Conservation (phyloP, 2,329 filamentous ascomycete genomes). For the Penicillium decumbens region DNA sequence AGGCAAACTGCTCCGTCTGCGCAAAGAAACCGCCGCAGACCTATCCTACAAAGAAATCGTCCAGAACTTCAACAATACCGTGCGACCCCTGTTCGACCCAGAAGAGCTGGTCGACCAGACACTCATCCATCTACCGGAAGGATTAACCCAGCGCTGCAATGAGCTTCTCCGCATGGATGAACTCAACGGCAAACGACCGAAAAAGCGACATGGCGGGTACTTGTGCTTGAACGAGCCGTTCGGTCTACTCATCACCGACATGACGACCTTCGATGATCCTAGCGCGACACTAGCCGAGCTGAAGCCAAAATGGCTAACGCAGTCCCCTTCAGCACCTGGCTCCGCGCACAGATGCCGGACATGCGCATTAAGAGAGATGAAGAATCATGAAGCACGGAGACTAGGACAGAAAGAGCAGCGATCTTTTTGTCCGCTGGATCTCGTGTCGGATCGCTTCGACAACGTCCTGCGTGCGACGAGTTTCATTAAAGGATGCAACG, state of each 20-base stretch:
- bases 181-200: conserved; percentile 38
- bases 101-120: conserved; percentile 55
- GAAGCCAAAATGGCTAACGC: conserved; percentile 79
- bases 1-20: conserved; percentile 56
- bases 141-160: conserved; percentile 50
- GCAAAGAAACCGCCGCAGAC: conserved; percentile 53
- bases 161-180: conserved; percentile 51
- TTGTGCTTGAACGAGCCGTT: conserved; percentile 54
- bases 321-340: conserved; percentile 66
- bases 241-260: conserved; percentile 70
- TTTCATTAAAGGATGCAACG: conserved; percentile 34
- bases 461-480: conserved; percentile 44
- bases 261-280: conserved; percentile 49
- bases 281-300: conserved; percentile 58
- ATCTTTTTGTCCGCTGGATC: conserved; percentile 61
- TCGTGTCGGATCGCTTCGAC: conserved; percentile 49
- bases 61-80: conserved; percentile 38
- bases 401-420: conserved; percentile 26
- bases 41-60: conserved; percentile 49
- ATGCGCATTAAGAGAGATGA: conserved; percentile 59
- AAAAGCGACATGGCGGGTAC: conserved; percentile 50
- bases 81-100: conserved; percentile 54
- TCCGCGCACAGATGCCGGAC: conserved; percentile 65
- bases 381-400: conserved; percentile 37
- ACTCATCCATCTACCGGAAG: conserved; percentile 48